Percentiles rank a stretch among this genome's conserved stretches.
These are phyloP conservation scores for Gomphus bonarii DNA, from an alignment of 1,284 basidiomycete species.

Conservation along the genomic window DNA sequence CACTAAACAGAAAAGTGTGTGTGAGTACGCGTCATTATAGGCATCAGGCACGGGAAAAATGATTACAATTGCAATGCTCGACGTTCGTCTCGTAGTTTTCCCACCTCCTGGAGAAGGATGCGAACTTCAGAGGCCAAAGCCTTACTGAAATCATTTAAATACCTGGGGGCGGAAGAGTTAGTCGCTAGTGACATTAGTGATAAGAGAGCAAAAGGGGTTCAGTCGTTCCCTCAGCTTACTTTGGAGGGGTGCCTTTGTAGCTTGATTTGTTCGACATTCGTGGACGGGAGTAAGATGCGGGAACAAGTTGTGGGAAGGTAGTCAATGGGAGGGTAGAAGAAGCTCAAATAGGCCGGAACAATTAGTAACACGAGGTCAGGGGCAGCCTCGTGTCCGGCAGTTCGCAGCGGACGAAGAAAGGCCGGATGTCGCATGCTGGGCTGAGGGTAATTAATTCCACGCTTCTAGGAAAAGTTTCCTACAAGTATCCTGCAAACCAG, in stretches of 20 bases:
- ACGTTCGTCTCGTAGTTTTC: slow-evolving; percentile 64
- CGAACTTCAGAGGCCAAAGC: slow-evolving; percentile 69
- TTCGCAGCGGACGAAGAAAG: background rate
- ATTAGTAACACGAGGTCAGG: background rate
- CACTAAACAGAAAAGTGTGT: background rate
- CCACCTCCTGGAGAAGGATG: slow-evolving; percentile 63
- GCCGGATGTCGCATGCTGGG: background rate
- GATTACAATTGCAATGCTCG: slow-evolving; percentile 31
- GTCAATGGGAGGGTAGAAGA: background rate
- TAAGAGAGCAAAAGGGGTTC: background rate
- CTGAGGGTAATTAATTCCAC: background rate
- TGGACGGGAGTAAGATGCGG: slow-evolving; percentile 1
- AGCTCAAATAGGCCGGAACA: slow-evolving; percentile 3
- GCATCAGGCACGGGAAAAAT: background rate
- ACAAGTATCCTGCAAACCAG: background rate
- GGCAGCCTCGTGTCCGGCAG: slow-evolving; percentile 9
- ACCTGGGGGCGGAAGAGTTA: background rate
- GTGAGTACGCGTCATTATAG: background rate
- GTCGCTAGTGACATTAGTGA: no score
- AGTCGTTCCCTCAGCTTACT: background rate
- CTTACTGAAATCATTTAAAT: slow-evolving; percentile 64
- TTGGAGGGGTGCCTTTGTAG: slow-evolving; percentile 11
- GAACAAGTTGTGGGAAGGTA: no score
- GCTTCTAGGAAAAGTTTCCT: background rate
- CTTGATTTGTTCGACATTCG: slow-evolving; percentile 10